phyloP scores from a whole-genome alignment of 306 rosid species.

The Medicago arabica region DNA sequence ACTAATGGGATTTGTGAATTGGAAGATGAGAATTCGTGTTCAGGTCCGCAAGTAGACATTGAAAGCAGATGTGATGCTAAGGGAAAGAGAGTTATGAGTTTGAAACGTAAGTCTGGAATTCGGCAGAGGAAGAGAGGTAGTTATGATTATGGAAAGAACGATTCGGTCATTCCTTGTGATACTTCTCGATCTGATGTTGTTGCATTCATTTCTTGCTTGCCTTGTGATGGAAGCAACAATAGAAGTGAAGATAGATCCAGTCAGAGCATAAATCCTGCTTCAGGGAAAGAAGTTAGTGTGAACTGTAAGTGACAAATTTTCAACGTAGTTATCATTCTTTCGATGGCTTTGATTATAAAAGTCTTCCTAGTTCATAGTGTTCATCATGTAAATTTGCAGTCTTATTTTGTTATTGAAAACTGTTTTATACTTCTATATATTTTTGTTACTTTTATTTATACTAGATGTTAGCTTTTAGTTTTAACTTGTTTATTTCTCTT shows the following conservation, averaged over 20 bases:
- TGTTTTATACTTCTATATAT: slow-evolving; percentile 11
- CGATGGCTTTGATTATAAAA: slow-evolving; percentile 10
- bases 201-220: slow-evolving; percentile 29
- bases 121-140: slow-evolving; percentile 59
- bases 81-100: slow-evolving; percentile 61
- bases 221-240: slow-evolving; percentile 31
- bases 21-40: slow-evolving; percentile 61
- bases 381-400: slow-evolving; percentile 9
- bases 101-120: slow-evolving; percentile 65
- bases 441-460: slow-evolving; percentile 9
- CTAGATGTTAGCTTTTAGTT: slow-evolving; percentile 34
- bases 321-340: slow-evolving; percentile 1
- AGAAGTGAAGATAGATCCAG: slow-evolving; percentile 31
- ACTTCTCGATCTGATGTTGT: slow-evolving; percentile 32
- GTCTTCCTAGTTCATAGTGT: background rate
- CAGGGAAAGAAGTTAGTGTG: slow-evolving; percentile 37
- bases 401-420: slow-evolving; percentile 13
- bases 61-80: slow-evolving; percentile 60
- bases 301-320: slow-evolving; percentile 44
- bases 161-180: slow-evolving; percentile 37
- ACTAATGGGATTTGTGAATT: slow-evolving; percentile 47
- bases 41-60: slow-evolving; percentile 52
- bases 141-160: slow-evolving; percentile 50
- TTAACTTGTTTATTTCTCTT: slow-evolving; percentile 33
- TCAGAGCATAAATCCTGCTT: slow-evolving; percentile 28